Conservation (phyloP, 331 rosid genomes). For the Malus hybrid region DNA sequence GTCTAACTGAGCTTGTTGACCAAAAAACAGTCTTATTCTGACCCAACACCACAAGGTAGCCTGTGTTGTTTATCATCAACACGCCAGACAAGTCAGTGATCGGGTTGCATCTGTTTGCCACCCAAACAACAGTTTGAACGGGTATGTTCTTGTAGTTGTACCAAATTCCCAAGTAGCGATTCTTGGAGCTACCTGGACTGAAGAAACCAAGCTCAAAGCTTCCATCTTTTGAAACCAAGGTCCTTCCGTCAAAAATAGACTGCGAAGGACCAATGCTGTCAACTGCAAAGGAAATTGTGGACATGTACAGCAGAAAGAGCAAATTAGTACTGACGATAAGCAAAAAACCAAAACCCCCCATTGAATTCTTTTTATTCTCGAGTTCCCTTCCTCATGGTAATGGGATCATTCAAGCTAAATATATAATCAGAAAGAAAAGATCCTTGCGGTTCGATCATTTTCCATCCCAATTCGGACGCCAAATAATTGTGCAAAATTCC, state of each 20-base stretch:
- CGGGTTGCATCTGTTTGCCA: constrained; percentile 20
- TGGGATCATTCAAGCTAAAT: neutral
- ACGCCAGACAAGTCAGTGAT: constrained; percentile 36
- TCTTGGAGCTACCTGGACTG: constrained; percentile 13
- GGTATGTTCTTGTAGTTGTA: constrained; percentile 39
- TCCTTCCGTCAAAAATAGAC: constrained; percentile 25
- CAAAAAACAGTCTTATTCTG: constrained; percentile 35
- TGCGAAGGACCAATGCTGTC: constrained; percentile 24
- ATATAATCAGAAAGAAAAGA: neutral
- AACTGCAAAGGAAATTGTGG: constrained; percentile 19
- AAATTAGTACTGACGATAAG: constrained; percentile 1
- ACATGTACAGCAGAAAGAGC: neutral
- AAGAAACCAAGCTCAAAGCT: too few species aligned
- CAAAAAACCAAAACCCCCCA: constrained; percentile 5
- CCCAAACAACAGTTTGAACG: constrained; percentile 21
- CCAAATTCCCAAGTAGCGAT: constrained; percentile 61
- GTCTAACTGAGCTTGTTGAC: constrained; percentile 20
- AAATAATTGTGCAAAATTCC: neutral
- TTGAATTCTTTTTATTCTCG: neutral
- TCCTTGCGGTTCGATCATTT: neutral
- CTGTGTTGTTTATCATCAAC: constrained; percentile 32
- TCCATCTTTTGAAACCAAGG: constrained; percentile 36
- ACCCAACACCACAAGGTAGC: constrained; percentile 30
- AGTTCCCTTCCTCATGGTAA: neutral
- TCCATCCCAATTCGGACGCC: neutral